Conservation (phyloP, 352 stramenopile species). For the Pythium brachiatum region DNA sequence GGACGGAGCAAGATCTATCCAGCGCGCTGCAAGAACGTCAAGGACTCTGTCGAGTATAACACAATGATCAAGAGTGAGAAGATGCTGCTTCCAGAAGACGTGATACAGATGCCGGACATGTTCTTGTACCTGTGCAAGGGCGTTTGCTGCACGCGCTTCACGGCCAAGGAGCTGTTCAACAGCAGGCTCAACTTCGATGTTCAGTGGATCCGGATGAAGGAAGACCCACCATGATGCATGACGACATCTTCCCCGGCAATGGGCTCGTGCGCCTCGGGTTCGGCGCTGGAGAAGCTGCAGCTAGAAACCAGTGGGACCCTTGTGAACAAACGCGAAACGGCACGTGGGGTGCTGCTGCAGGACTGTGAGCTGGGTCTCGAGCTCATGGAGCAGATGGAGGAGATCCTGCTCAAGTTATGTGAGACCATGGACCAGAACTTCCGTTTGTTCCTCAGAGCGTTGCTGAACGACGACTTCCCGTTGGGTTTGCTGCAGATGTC, state of each 20-base stretch:
- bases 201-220: conserved; percentile 77
- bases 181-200: conserved; percentile 54
- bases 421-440: conserved; percentile 48
- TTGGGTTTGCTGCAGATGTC: conserved; percentile 62
- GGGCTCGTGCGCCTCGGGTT: conserved; percentile 78
- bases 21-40: conserved; percentile 59
- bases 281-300: conserved; percentile 65
- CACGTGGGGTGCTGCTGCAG: conserved; percentile 77
- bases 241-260: conserved; percentile 82
- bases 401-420: conserved; percentile 42
- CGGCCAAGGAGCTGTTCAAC: conserved; percentile 70
- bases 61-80: conserved; percentile 73
- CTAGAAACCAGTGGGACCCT: conserved; percentile 52
- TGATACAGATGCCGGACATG: conserved; percentile 82
- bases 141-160: conserved; percentile 82
- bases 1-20: conserved; percentile 63
- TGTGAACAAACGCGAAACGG: conserved; percentile 78
- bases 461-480: conserved; percentile 61
- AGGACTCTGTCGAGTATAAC: conserved; percentile 85
- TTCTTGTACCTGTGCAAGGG: conserved; percentile 86
- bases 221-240: conserved; percentile 74
- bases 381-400: conserved; percentile 65
- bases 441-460: conserved; percentile 70
- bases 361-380: conserved; percentile 74
- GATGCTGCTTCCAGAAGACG: conserved; percentile 65